These are phyloP conservation scores for Chromera velia DNA, from an alignment of 73 alveolate genomes.

Conservation along the genomic window DNA sequence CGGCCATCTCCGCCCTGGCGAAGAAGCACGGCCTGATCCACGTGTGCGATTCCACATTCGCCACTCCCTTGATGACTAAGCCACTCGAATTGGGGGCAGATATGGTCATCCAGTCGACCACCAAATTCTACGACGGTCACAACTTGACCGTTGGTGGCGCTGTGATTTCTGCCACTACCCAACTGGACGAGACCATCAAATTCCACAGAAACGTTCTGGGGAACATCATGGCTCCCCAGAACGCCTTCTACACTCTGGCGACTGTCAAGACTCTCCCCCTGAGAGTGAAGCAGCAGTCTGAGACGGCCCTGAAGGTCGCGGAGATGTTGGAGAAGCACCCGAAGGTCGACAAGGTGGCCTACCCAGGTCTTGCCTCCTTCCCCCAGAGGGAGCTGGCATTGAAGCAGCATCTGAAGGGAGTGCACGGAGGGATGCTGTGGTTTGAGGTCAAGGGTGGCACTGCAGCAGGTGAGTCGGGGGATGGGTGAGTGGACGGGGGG, in stretches of 20 bases:
- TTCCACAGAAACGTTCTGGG: conserved; percentile 67
- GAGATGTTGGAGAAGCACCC: conserved; percentile 72
- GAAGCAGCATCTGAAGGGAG: conserved; percentile 54
- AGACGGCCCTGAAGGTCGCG: conserved; percentile 80
- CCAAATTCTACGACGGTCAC: conserved; percentile 95
- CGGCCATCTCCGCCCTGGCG: conserved; percentile 62
- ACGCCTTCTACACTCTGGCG: conserved; percentile 79
- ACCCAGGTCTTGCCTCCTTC: conserved; percentile 89
- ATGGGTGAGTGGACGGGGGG: too few relatives aligned
- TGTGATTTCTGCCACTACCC: conserved; percentile 60
- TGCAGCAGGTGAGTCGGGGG: background rate
- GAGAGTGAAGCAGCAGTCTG: conserved; percentile 67
- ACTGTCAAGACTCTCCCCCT: conserved; percentile 79
- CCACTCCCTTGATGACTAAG: conserved; percentile 66
- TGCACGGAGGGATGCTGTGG: conserved; percentile 47
- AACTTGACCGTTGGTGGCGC: conserved; percentile 88
- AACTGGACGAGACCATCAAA: conserved; percentile 63
- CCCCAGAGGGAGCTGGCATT: conserved; percentile 81
- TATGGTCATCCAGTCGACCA: conserved; percentile 72
- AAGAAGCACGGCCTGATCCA: conserved; percentile 49
- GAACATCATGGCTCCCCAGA: conserved; percentile 77
- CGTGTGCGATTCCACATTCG: conserved; percentile 86
- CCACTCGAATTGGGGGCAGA: conserved; percentile 91
- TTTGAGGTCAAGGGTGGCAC: background rate
- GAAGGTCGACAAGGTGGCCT: conserved; percentile 74